phyloP scores from a whole-genome alignment of 1,139 yeast genomes.

The Pichia norvegensis region DNA sequence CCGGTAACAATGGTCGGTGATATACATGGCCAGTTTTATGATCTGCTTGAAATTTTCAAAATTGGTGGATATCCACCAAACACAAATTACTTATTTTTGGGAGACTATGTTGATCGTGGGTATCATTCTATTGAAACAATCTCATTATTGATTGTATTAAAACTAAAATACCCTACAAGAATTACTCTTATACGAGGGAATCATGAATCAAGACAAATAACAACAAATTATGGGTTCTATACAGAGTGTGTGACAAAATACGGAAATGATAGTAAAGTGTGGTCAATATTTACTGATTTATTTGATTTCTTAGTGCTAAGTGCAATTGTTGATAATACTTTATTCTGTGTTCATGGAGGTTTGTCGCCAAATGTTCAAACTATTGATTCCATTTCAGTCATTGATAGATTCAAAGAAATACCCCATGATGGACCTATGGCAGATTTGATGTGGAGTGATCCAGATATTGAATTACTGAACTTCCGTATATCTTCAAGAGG shows the following conservation, averaged over 20 bases:
- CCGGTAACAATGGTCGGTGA: constrained; percentile 99
- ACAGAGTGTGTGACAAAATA: constrained; percentile 90
- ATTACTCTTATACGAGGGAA: constrained; percentile 83
- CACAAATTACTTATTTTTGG: constrained; percentile 85
- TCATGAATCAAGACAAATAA: constrained; percentile 92
- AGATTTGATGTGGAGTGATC: constrained; percentile 97
- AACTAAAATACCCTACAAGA: constrained; percentile 78
- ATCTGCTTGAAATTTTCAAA: constrained; percentile 78
- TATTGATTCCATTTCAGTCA: constrained; percentile 79
- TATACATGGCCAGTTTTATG: constrained; percentile 96
- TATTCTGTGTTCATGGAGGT: constrained; percentile 98
- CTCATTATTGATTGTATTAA: constrained; percentile 70
- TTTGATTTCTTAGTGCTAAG: constrained; percentile 88
- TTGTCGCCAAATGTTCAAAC: constrained; percentile 90
- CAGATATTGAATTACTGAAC: constrained; percentile 78
- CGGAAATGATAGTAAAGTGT: constrained; percentile 64
- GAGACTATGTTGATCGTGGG: constrained; percentile 90
- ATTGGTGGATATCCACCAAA: constrained; percentile 93
- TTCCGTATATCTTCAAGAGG: constrained; percentile 91
- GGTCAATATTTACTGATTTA: constrained; percentile 85
- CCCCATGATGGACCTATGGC: constrained; percentile 99
- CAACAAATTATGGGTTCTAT: constrained; percentile 94
- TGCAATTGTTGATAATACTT: constrained; percentile 83
- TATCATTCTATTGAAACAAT: constrained; percentile 90
- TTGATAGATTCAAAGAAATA: constrained; percentile 86